These are phyloP conservation scores for Mycena alexandri DNA, from an alignment of 768 basidiomycete genomes.

Conservation along the genomic window DNA sequence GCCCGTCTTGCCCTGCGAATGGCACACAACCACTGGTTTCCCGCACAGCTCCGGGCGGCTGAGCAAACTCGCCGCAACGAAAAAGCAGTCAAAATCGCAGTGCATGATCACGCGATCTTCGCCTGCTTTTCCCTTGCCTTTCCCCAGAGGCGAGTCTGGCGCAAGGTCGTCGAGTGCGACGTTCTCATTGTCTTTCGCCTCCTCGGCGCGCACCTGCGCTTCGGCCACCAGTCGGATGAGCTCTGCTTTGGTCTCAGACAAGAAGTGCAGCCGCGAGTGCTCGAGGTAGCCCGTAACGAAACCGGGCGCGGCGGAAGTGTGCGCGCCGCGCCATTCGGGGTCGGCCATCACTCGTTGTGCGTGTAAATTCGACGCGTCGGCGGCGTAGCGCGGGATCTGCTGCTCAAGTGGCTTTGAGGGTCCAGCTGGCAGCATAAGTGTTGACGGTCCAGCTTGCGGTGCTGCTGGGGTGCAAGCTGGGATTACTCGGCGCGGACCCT, in stretches of 20 bases:
- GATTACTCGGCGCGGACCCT: constrained; percentile 51
- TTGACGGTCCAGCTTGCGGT: too few relatives aligned
- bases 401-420: constrained; percentile 39
- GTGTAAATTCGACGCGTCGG: constrained; percentile 73
- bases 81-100: constrained; percentile 97
- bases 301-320: constrained; percentile 88
- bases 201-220: constrained; percentile 80
- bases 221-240: constrained; percentile 82
- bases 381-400: constrained; percentile 75
- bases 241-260: constrained; percentile 94
- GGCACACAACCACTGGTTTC: constrained; percentile 94
- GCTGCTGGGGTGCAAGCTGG: too few relatives aligned
- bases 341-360: constrained; percentile 87
- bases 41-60: constrained; percentile 85
- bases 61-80: constrained; percentile 91
- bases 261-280: constrained; percentile 92
- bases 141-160: constrained; percentile 60
- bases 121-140: constrained; percentile 62
- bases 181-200: constrained; percentile 33
- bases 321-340: constrained; percentile 86
- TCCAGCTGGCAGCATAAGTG: constrained; percentile 53
- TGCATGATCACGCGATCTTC: constrained; percentile 85
- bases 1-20: constrained; percentile 85
- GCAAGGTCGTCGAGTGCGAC: constrained; percentile 36
- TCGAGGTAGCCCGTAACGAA: constrained; percentile 89